phyloP scores from a whole-genome alignment of 305 asterid species.

The Solanum aculeatissimum region DNA sequence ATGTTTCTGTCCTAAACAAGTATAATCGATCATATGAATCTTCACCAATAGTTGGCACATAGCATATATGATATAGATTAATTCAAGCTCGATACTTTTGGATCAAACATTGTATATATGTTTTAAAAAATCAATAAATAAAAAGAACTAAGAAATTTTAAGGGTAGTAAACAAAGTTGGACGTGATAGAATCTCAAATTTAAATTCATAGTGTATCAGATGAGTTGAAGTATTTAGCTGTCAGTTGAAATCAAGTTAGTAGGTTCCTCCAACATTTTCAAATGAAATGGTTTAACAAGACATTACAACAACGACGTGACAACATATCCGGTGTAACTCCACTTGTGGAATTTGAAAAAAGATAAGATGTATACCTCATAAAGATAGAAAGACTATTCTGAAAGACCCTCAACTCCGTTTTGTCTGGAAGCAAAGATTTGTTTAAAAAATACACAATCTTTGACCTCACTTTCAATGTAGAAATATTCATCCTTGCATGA shows the following conservation, averaged over 20 bases:
- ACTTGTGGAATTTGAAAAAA: neutral
- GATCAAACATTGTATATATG: too few species aligned
- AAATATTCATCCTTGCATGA: neutral
- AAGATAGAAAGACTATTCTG: neutral
- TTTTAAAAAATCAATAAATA: too few species aligned
- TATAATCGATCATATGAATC: neutral
- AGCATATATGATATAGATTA: neutral
- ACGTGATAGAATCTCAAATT: neutral
- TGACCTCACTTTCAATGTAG: neutral
- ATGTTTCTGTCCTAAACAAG: neutral
- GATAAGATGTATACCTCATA: neutral
- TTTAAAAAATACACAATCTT: neutral
- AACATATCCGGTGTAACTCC: neutral
- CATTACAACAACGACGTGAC: neutral
- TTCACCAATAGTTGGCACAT: neutral
- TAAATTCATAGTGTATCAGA: neutral
- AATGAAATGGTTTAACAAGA: neutral
- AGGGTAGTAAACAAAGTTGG: too few species aligned
- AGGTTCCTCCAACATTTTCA: neutral
- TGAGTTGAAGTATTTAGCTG: neutral
- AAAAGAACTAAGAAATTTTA: too few species aligned
- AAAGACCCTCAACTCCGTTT: neutral
- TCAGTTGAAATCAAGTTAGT: too few species aligned
- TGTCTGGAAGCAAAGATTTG: neutral
- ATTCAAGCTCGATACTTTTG: neutral